Evolutionary conservation across 495 filamentous ascomycete genomes (phyloP).

Genomic region (Stereocaulon alpinum): DNA sequence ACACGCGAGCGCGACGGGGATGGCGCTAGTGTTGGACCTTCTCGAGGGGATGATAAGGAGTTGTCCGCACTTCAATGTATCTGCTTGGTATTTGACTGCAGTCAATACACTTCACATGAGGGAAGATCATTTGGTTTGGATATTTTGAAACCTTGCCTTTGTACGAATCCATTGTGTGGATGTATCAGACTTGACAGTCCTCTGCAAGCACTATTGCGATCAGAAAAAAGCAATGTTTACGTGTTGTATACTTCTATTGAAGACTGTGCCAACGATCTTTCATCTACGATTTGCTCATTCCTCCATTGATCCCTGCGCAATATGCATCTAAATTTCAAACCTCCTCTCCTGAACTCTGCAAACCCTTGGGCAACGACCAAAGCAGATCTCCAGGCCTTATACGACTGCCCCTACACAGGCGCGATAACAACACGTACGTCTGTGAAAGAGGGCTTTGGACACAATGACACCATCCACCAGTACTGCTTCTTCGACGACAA

Average conservation of each 20-base stretch:
- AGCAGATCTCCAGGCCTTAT: conserved; percentile 46
- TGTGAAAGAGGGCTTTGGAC: conserved; percentile 46
- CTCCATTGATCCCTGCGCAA: not conserved
- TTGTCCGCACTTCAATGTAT: too few species aligned
- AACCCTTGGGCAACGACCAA: conserved; percentile 57
- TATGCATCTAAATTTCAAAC: conserved; percentile 36
- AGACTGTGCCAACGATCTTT: too few species aligned
- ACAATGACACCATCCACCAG: conserved; percentile 39
- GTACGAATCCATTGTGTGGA: too few species aligned
- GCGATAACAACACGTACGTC: conserved; percentile 61
- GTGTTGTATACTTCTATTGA: too few species aligned
- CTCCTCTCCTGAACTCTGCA: conserved; percentile 60
- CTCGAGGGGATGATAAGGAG: not conserved
- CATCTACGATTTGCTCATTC: too few species aligned
- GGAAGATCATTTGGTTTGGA: too few species aligned
- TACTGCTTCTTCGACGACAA: conserved; percentile 31
- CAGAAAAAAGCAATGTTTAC: too few species aligned
- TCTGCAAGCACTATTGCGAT: too few species aligned
- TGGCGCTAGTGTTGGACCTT: not conserved
- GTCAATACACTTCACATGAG: too few species aligned
- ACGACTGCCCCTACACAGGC: conserved; percentile 48
- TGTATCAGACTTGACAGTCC: too few species aligned
- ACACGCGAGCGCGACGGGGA: not conserved
- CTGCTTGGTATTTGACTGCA: too few species aligned
- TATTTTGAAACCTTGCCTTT: too few species aligned